Evolutionary conservation across 371 early-diverging fungal species (phyloP).

Genomic region (Entomophthora muscae): DNA sequence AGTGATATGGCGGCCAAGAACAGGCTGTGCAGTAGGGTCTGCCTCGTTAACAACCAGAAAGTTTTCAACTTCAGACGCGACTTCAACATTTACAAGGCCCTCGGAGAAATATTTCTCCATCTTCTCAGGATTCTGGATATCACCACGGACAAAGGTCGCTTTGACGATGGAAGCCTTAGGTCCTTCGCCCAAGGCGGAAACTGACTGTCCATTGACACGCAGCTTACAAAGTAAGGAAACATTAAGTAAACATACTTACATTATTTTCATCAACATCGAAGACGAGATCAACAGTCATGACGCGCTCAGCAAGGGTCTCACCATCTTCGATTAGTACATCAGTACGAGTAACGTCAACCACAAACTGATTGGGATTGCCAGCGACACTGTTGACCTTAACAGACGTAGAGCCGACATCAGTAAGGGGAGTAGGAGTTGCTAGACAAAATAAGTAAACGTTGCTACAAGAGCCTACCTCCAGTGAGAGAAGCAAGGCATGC

Average conservation of each 20-base stretch:
- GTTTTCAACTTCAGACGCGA: not conserved
- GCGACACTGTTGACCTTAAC: not conserved
- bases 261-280: conserved; percentile 42
- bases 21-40: not conserved
- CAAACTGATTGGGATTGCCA: conserved; percentile 9
- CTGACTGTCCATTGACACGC: not conserved
- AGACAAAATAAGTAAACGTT: too few species aligned
- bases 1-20: not conserved
- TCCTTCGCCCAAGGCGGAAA: not conserved
- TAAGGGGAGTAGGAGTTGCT: too few species aligned
- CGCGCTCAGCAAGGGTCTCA: conserved; percentile 34
- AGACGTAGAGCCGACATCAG: not conserved
- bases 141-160: conserved; percentile 1
- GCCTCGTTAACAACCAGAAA: not conserved
- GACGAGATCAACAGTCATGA: conserved; percentile 39
- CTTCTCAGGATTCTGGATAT: not conserved
- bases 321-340: conserved; percentile 47
- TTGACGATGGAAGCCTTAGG: not conserved
- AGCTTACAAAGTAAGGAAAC: not conserved
- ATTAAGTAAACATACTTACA: conserved; percentile 14
- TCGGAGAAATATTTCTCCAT: not conserved
- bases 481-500: too few species aligned
- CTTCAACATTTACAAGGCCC: not conserved
- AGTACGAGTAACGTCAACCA: conserved; percentile 39
- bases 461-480: too few species aligned